phyloP scores from a whole-genome alignment of 2,329 filamentous ascomycete species.

The Coniella lustricola region DNA sequence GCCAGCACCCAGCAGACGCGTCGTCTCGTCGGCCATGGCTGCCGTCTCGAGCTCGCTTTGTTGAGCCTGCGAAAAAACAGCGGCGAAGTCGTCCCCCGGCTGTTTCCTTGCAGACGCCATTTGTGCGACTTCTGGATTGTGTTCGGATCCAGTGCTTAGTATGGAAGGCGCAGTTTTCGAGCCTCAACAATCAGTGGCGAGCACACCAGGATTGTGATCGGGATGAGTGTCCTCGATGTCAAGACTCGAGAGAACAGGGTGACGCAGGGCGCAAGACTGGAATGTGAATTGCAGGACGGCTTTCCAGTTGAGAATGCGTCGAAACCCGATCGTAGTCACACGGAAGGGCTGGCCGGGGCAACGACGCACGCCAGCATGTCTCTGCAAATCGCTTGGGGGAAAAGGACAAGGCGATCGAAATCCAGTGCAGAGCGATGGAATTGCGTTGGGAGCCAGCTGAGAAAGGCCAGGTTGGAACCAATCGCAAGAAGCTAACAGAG shows the following conservation, averaged over 20 bases:
- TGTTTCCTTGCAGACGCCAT: background rate
- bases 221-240: no score
- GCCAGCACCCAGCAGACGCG: conserved; percentile 31
- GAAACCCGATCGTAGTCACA: background rate
- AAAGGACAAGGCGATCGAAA: background rate
- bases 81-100: background rate
- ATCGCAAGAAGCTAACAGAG: no score
- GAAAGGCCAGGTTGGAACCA: no score
- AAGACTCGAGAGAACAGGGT: background rate
- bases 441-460: background rate
- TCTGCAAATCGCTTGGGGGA: background rate
- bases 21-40: conserved; percentile 26
- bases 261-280: background rate
- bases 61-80: conserved; percentile 2
- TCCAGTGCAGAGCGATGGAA: background rate
- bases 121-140: no score
- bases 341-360: background rate
- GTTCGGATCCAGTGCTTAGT: background rate
- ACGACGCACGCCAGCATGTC: background rate
- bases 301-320: background rate
- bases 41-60: conserved; percentile 5
- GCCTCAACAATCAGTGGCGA: no score
- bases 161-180: background rate
- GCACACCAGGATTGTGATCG: no score
- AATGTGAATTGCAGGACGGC: background rate